Conservation (phyloP, 2,329 filamentous ascomycete genomes). For the Apiospora sp. region DNA sequence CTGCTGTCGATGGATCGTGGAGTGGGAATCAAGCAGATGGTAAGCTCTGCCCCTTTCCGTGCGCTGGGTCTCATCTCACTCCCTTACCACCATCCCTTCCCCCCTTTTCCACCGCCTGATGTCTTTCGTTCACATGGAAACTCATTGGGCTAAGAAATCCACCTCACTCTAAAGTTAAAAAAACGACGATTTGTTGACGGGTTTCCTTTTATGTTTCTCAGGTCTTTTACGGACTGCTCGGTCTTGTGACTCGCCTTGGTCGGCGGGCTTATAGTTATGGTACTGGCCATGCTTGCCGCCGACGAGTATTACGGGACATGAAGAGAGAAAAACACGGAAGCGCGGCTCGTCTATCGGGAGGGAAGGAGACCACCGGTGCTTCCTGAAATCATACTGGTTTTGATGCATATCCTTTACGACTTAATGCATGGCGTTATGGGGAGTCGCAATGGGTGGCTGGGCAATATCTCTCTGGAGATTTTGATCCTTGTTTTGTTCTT, state of each 20-base stretch:
- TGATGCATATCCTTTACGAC: neutral
- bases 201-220: neutral
- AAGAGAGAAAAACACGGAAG: neutral
- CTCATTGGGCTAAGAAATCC: constrained; percentile 1
- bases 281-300: constrained; percentile 16
- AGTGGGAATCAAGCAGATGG: constrained; percentile 76
- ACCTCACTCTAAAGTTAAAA: neutral
- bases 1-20: constrained; percentile 78
- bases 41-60: constrained; percentile 53
- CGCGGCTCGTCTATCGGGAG: neutral
- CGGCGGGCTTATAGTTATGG: constrained; percentile 24
- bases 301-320: neutral
- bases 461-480: constrained; percentile 13
- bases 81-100: neutral
- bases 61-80: neutral
- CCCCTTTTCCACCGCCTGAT: neutral
- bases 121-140: neutral
- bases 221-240: constrained; percentile 28
- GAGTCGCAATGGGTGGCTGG: neutral
- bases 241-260: constrained; percentile 28
- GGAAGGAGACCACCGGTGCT: neutral
- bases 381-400: neutral
- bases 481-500: constrained; percentile 1
- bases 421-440: constrained; percentile 1
- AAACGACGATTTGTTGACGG: constrained; percentile 19